Conservation (phyloP, 805 yeast species). For the Saccharomycopsis sp. region DNA sequence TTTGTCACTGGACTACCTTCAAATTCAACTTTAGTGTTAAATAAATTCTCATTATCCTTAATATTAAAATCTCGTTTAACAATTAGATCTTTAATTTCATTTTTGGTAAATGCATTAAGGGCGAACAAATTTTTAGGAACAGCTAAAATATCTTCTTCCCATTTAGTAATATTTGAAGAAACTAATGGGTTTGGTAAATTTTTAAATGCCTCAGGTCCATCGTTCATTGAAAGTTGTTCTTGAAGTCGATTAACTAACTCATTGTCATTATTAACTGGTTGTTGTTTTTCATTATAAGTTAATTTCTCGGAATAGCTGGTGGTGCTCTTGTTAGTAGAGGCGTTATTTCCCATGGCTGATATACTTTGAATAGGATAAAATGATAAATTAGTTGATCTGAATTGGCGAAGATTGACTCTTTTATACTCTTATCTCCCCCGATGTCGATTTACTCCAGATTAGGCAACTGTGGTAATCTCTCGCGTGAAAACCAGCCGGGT, state of each 20-base stretch:
- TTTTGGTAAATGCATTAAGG: constrained; percentile 46
- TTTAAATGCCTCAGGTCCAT: constrained; percentile 15
- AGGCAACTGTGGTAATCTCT: too few relatives aligned
- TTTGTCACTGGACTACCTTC: constrained; percentile 63
- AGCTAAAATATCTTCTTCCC: constrained; percentile 40
- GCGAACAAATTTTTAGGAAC: constrained; percentile 47
- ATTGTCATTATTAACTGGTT: constrained; percentile 1
- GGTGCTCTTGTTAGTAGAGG: constrained; percentile 6
- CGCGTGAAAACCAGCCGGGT: too few relatives aligned
- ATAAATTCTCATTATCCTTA: constrained; percentile 28
- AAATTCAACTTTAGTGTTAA: constrained; percentile 36
- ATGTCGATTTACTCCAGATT: too few relatives aligned
- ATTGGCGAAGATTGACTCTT: too few relatives aligned
- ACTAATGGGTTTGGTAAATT: constrained; percentile 28
- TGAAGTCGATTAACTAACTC: constrained; percentile 17
- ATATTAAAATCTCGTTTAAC: constrained; percentile 12
- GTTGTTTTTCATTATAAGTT: constrained; percentile 7
- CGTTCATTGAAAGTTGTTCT: constrained; percentile 13
- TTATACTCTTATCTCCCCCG: too few relatives aligned
- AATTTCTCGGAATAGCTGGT: not conserved
- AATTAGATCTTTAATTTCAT: constrained; percentile 22
- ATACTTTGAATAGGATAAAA: too few relatives aligned
- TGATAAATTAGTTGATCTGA: too few relatives aligned
- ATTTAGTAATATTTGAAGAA: constrained; percentile 30
- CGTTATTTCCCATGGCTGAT: constrained; percentile 17